Evolutionary conservation across 495 filamentous ascomycete genomes (phyloP).

Genomic region (Clavariopsis aquatica): DNA sequence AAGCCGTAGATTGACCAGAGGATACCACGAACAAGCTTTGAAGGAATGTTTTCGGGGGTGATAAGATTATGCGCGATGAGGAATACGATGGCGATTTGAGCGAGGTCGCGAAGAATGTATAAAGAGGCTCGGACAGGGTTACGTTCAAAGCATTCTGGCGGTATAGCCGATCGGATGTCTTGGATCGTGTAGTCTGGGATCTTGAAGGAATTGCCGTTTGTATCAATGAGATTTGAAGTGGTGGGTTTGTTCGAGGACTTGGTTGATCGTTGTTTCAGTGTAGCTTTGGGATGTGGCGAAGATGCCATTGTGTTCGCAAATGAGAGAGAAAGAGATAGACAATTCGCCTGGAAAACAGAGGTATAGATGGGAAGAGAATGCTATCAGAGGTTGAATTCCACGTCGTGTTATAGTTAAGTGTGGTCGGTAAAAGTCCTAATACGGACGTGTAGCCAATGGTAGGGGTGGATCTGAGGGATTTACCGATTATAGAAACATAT

Average conservation of each 20-base stretch:
- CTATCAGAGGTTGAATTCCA: too few species aligned
- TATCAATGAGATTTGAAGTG: constrained; percentile 51
- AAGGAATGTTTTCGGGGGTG: constrained; percentile 55
- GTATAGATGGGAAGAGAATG: too few species aligned
- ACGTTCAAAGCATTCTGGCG: constrained; percentile 74
- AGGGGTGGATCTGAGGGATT: too few species aligned
- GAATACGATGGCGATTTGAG: constrained; percentile 61
- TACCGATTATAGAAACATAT: too few species aligned
- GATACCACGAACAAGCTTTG: constrained; percentile 49
- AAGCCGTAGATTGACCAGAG: constrained; percentile 70
- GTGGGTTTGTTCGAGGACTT: background rate
- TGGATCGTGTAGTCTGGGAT: constrained; percentile 75
- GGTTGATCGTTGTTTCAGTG: background rate
- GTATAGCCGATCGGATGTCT: constrained; percentile 76
- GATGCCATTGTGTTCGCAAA: too few species aligned
- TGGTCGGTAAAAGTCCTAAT: too few species aligned
- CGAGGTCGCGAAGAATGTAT: constrained; percentile 70
- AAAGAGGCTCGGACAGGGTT: constrained; percentile 59
- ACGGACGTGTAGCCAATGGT: too few species aligned
- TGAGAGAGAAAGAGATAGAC: too few species aligned
- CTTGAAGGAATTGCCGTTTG: constrained; percentile 71
- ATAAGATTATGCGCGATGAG: constrained; percentile 64
- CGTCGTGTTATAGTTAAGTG: too few species aligned
- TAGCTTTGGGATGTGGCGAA: too few species aligned
- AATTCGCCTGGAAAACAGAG: too few species aligned